Conservation (phyloP, 768 basidiomycete genomes). For the Crucibulum laeve region DNA sequence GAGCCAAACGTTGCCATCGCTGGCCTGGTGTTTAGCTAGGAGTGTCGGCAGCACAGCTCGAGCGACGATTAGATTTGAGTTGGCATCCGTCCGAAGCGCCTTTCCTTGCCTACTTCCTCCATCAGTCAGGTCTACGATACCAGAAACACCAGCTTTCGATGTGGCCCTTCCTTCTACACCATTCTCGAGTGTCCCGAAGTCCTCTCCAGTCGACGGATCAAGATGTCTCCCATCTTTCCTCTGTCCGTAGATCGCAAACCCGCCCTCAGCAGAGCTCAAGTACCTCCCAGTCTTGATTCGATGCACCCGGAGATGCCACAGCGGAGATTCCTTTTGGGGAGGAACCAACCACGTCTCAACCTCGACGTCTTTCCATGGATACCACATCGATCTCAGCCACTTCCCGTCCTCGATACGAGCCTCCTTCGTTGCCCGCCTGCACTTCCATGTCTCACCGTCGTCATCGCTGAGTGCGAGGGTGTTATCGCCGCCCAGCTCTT, state of each 20-base stretch:
- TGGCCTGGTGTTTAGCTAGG: slow-evolving; percentile 37
- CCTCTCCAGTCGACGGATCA: slow-evolving; percentile 37
- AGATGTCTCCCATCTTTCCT: slow-evolving; percentile 54
- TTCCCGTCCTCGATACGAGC: slow-evolving; percentile 48
- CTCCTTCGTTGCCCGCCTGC: slow-evolving; percentile 57
- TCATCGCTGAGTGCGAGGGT: slow-evolving; percentile 71
- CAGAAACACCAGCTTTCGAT: slow-evolving; percentile 59
- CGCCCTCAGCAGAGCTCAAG: slow-evolving; percentile 62
- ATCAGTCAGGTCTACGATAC: slow-evolving; percentile 46
- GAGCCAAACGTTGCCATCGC: slow-evolving; percentile 46
- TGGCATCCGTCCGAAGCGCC: slow-evolving; percentile 65
- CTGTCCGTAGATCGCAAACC: slow-evolving; percentile 70
- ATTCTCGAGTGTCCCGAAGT: slow-evolving; percentile 46
- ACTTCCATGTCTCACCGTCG: slow-evolving; percentile 68
- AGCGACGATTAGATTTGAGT: slow-evolving; percentile 65
- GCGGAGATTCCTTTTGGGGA: slow-evolving; percentile 47
- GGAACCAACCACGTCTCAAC: slow-evolving; percentile 77
- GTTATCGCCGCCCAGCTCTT: slow-evolving; percentile 69
- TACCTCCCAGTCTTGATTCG: slow-evolving; percentile 48
- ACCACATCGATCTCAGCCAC: slow-evolving; percentile 69
- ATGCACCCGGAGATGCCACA: slow-evolving; percentile 72
- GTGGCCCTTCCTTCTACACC: slow-evolving; percentile 45
- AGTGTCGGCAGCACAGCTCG: slow-evolving; percentile 68
- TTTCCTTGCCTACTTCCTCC: slow-evolving; percentile 21
- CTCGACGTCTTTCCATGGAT: slow-evolving; percentile 67